Conservation (phyloP, 495 filamentous ascomycete genomes). For the Talaromyces wortmannii region DNA sequence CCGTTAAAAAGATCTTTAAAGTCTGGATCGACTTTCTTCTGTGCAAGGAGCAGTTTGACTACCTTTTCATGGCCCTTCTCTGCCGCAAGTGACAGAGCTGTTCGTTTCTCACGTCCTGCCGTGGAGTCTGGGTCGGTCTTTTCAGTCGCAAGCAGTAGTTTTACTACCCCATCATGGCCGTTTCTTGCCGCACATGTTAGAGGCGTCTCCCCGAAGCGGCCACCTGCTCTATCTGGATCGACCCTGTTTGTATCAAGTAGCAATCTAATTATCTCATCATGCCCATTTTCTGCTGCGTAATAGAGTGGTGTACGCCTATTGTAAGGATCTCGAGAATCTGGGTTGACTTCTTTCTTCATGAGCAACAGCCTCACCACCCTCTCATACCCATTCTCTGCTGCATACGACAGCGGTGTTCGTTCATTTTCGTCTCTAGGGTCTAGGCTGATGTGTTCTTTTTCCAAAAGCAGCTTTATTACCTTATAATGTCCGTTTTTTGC, state of each 20-base stretch:
- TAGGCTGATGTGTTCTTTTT: neutral
- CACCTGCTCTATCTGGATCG: neutral
- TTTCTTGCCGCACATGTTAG: neutral
- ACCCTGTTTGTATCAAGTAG: neutral
- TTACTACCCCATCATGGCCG: constrained; percentile 8
- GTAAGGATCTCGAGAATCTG: neutral
- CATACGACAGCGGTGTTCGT: constrained; percentile 8
- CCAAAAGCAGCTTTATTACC: constrained; percentile 7
- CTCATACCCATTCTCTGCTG: constrained; percentile 7
- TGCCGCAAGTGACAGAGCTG: constrained; percentile 13
- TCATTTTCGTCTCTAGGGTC: constrained; percentile 1
- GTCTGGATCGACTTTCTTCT: neutral
- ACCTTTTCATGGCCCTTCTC: constrained; percentile 11
- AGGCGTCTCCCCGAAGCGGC: neutral
- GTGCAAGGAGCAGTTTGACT: constrained; percentile 11
- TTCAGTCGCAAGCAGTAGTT: constrained; percentile 9
- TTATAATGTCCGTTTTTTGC: constrained; percentile 3
- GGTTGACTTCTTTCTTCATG: constrained; percentile 6
- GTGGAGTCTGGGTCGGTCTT: constrained; percentile 12
- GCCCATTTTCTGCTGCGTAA: neutral
- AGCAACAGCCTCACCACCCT: constrained; percentile 8
- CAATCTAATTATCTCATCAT: neutral
- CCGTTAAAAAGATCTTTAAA: neutral
- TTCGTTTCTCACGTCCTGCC: constrained; percentile 13
- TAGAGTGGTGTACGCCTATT: constrained; percentile 14